phyloP scores from a whole-genome alignment of 148 eudicot genomes.

The Rhododendron griersonianum region DNA sequence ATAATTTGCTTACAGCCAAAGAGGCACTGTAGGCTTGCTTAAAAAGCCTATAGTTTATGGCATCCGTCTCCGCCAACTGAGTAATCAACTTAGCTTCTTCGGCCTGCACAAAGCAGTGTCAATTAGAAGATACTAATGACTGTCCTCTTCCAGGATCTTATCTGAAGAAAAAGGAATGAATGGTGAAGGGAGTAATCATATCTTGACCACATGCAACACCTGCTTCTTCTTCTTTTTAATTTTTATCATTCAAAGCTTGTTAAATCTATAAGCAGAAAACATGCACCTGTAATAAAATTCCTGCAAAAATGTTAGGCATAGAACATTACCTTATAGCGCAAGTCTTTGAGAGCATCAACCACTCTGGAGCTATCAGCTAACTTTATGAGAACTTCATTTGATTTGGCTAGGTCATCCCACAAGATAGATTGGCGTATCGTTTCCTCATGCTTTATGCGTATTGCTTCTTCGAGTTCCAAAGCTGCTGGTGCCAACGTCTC shows the following conservation, averaged over 20 bases:
- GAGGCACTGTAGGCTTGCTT: slow-evolving; percentile 75
- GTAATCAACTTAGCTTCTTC: slow-evolving; percentile 87
- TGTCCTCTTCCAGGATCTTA: not conserved
- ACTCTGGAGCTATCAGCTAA: slow-evolving; percentile 68
- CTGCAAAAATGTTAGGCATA: not conserved
- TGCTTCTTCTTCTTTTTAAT: not conserved
- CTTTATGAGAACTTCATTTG: slow-evolving; percentile 62
- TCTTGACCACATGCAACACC: not conserved
- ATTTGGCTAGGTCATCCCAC: slow-evolving; percentile 72
- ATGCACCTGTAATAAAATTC: not conserved
- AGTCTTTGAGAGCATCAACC: slow-evolving; percentile 75
- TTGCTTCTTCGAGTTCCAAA: slow-evolving; percentile 69
- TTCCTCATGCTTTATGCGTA: slow-evolving; percentile 51
- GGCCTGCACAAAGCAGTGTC: slow-evolving; percentile 44
- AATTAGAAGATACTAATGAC: not conserved
- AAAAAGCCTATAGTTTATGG: slow-evolving; percentile 60
- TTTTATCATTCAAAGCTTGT: not conserved
- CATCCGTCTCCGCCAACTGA: slow-evolving; percentile 66
- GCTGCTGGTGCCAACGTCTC: slow-evolving; percentile 68
- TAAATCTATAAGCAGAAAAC: not conserved
- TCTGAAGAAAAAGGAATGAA: not conserved
- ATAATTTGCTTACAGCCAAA: slow-evolving; percentile 59
- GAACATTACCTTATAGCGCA: slow-evolving; percentile 58
- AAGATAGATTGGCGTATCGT: slow-evolving; percentile 46
- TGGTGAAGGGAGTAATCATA: not conserved